Base-by-base conservation (phyloP, 169 alveolate genomes). In the Plasmodium relictum region DNA sequence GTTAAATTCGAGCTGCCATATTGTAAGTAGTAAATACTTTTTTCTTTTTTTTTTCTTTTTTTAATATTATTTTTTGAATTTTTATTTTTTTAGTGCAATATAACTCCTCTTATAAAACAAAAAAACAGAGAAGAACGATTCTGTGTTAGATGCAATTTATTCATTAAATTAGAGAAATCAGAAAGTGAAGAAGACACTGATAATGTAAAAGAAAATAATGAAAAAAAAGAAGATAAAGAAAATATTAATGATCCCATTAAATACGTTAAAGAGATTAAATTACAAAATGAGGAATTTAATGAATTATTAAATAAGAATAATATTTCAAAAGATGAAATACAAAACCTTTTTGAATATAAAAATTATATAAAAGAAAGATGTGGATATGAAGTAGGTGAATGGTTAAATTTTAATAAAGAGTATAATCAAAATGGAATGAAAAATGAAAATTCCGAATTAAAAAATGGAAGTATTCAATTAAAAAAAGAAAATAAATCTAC, bases 361-460 rank as follows among this genome's bases (percentile, higher is more conserved):
- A 68, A 83, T 14, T 83, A 83, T 73, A 26, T 83, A 68, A 83
- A 83, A 24, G 85, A 83, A 37, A 68, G 74, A 61, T 83, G 91
- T 71, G 91, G 91, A 39, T 69, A 83, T 58, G 71, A 70, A n/a
- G 65, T 83, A 16, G 85, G 74, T 1, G 56, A 26, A 6, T 83
- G 85, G 83, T 22, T 83, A 16, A 69, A 69, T 48, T n/a, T 12
- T 54, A 24, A 54, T 54, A 24, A 54, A 14, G 63, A 14, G 3
- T 54, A n/a, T 54, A 54, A 18, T 54, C 22, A 54, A 6, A 54
- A 14, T 54, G 9, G 0, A 31, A 31, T 31, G 3, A 31, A 31
- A 31, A 31, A 31, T 31, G 39, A 31, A 31, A 31, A 31, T 31
- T 31, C 3, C 3, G 39, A 31, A 31, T 31, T 31, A 31, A 3